Base-by-base conservation (phyloP, 2,329 filamentous ascomycete genomes). In the Magnaporthales sp. region DNA sequence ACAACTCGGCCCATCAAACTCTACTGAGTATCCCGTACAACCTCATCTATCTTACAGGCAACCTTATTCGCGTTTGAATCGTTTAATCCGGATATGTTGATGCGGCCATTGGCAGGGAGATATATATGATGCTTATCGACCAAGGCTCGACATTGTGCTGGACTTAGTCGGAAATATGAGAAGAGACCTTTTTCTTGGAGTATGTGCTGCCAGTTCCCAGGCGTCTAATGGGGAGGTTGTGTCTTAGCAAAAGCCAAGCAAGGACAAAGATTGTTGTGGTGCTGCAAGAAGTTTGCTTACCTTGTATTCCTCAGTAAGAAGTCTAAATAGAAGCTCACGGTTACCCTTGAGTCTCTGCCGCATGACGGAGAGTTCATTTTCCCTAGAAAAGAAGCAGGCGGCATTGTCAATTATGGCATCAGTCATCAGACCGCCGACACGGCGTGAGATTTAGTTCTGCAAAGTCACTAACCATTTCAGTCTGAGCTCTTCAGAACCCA, bases 41-140 rank as follows among this genome's bases (percentile, higher is more conserved):
- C 38, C 38, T 51, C 38, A 8, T 51, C 38, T n/a, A 51, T 51
- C n/a, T n/a, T 51, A 19, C 38, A n/a, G 38, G 38, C 38, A 51
- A 51, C 38, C 19, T n/a, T 51, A 7, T 51, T 51, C 38, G 38
- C 38, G 38, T 51, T 51, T 51, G 15, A 15, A 51, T n/a, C 38
- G 19, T 51, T 51, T 7, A 51, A 19, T 19, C 38, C 38, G 9
- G 38, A 51, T 51, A 51, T n/a, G 38, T 51, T 51, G 15, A 95
- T 94, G 75, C 91, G 87, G 73, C 91, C 91, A 75, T 95, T 91
- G 84, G 92, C 94, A 80, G 95, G 98, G 71, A 93, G 94, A 78
- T 99, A 99, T 74, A 99, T 94, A 69, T 92, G 96, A 85, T 95
- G 92, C 84, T 98, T 92, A 84, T 96, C 93, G 72, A 93, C 92